Base-by-base conservation (phyloP, 148 eudicot species). In the Polygonum aviculare region DNA sequence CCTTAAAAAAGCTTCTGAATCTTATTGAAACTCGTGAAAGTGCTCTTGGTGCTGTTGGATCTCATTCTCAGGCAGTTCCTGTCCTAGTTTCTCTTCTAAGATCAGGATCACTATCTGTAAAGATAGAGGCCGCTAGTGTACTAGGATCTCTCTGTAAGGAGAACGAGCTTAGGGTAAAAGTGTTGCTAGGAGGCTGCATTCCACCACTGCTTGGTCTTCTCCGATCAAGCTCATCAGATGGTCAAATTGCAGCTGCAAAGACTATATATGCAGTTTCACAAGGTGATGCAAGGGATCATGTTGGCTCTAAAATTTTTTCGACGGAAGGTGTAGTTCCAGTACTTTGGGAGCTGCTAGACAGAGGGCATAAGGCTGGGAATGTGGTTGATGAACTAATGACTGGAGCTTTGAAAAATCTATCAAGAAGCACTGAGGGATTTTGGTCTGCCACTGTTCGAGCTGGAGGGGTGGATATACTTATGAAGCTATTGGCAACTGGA, bases 21-120 rank as follows among this genome's bases (percentile, higher is more conserved):
- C 94, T 95, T 76, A 91, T 93, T 60, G 93, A 93, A 75, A 89
- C 97, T 33, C 94, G 93, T 82, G 99, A 91, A 77, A 93, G 84
- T 86, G 99, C 98, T 80, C 88, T 95, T 80, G 87, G 99, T 84
- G 99, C 99, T 78, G 98, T 95, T 72, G 99, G 98, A 63, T 95
- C 98, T 84, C 99, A 95, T 84, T 95, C 99, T 60, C 99, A 95
- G 79, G 99, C 97, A 55, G 99, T 95, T 85, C 99, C 99, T 10
- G 94, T 95, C 41, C 88, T 95, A 12, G 99, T 95, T 72, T 95
- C 99, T 75, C 93, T 95, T 77, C 89, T 95, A 77, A 89, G 99
- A 73, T 88, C 94, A 69, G 98, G 99, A 63, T 89, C 97, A 74
- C 86, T 82, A 69, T 85, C 86, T 74, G 86, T 95, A 81, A 95